phyloP scores from a whole-genome alignment of 2,329 filamentous ascomycete species.

The Calonectria henricotiae region DNA sequence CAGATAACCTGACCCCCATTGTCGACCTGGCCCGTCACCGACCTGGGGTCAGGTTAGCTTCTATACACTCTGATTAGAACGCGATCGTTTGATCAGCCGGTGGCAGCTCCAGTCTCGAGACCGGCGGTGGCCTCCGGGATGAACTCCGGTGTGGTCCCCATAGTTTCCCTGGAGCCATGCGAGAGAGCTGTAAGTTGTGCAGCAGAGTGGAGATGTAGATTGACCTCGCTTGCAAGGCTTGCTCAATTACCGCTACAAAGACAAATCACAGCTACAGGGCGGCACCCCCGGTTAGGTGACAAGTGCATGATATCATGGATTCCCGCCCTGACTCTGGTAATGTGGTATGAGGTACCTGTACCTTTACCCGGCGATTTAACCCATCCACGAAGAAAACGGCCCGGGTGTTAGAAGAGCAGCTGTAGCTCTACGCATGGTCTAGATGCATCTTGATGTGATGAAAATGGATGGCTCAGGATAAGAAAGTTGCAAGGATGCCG shows the following conservation, averaged over 20 bases:
- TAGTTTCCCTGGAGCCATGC: constrained; percentile 26
- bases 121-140: constrained; percentile 47
- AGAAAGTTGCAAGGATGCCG: constrained; percentile 10
- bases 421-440: background rate
- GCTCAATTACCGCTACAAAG: background rate
- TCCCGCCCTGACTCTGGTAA: constrained; percentile 13
- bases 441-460: constrained; percentile 17
- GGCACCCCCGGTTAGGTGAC: constrained; percentile 39
- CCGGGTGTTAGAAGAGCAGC: constrained; percentile 18
- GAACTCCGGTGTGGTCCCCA: constrained; percentile 41
- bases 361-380: constrained; percentile 4
- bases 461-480: constrained; percentile 7
- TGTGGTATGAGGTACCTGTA: constrained; percentile 32
- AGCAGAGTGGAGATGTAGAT: constrained; percentile 43
- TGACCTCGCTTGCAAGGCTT: constrained; percentile 36
- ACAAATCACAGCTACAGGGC: constrained; percentile 34
- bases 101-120: constrained; percentile 2
- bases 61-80: background rate
- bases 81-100: background rate
- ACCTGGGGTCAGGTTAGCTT: no score
- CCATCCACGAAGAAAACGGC: constrained; percentile 30
- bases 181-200: constrained; percentile 28
- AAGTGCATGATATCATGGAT: constrained; percentile 41
- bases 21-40: no score
- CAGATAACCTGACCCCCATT: no score